These are phyloP conservation scores for Ailanthus altissimus DNA, from an alignment of 345 rosid species.

Conservation along the genomic window DNA sequence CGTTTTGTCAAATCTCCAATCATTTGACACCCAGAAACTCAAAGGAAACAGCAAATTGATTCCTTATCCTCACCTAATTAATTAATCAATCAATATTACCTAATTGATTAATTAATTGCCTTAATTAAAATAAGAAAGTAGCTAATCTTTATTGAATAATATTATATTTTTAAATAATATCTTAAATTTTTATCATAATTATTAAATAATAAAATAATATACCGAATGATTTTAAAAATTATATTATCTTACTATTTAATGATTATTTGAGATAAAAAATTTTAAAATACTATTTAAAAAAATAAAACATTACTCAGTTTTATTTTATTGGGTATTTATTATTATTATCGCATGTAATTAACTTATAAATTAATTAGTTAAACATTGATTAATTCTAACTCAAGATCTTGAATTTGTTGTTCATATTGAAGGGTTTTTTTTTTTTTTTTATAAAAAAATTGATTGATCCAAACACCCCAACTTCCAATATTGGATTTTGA, in stretches of 20 bases:
- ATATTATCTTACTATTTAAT: too few species aligned
- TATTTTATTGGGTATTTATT: not conserved
- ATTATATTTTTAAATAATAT: too few species aligned
- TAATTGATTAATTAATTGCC: not conserved
- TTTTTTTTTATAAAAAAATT: not conserved
- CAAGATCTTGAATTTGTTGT: not conserved
- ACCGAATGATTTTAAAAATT: too few species aligned
- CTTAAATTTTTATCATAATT: too few species aligned
- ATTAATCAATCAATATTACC: not conserved
- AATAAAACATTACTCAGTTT: too few species aligned
- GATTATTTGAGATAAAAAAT: too few species aligned
- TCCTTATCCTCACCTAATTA: conserved; percentile 10
- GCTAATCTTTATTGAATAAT: too few species aligned
- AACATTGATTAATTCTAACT: not conserved
- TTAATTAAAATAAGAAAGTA: not conserved
- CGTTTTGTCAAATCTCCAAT: not conserved
- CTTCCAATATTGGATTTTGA: not conserved
- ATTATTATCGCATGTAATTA: too few species aligned
- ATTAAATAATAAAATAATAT: too few species aligned
- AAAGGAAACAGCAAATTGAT: conserved; percentile 20
- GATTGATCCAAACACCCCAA: conserved; percentile 14
- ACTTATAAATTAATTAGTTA: not conserved
- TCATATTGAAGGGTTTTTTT: not conserved
- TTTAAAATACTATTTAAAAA: too few species aligned
- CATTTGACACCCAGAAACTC: conserved; percentile 13